phyloP scores from a whole-genome alignment of 768 basidiomycete genomes.

The Pleurotus djamor region DNA sequence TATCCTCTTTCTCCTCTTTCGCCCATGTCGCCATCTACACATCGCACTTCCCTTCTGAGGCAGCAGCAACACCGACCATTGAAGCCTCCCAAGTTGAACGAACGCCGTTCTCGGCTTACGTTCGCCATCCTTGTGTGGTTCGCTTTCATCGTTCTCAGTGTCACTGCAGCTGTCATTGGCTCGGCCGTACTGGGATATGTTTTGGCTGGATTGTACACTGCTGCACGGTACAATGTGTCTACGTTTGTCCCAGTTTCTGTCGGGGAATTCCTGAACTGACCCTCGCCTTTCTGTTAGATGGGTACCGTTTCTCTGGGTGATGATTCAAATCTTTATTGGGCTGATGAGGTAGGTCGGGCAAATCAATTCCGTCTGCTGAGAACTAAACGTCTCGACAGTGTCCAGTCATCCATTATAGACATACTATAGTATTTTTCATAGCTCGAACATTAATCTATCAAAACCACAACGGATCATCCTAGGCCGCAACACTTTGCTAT shows the following conservation, averaged over 20 bases:
- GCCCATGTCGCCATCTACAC: neutral
- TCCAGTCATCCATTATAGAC: constrained; percentile 13
- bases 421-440: constrained; percentile 7
- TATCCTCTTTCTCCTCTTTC: constrained; percentile 11
- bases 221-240: constrained; percentile 47
- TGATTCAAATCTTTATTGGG: constrained; percentile 39
- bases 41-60: neutral
- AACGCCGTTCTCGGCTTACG: constrained; percentile 41
- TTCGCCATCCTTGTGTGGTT: constrained; percentile 46
- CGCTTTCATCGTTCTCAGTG: constrained; percentile 34
- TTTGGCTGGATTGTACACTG: constrained; percentile 41
- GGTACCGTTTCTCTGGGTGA: constrained; percentile 44
- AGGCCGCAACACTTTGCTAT: constrained; percentile 60
- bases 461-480: neutral
- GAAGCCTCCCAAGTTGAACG: constrained; percentile 26
- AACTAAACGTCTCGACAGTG: neutral
- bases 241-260: constrained; percentile 31
- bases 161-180: constrained; percentile 45
- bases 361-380: neutral
- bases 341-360: constrained; percentile 29
- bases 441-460: neutral
- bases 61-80: constrained; percentile 2
- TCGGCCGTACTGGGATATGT: constrained; percentile 44
- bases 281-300: constrained; percentile 23
- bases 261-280: neutral